A percentile compares a stretch with the other conserved stretches of the same genome.
phyloP scores from a whole-genome alignment of 208 protist genomes.

The Strigomonas galati region DNA sequence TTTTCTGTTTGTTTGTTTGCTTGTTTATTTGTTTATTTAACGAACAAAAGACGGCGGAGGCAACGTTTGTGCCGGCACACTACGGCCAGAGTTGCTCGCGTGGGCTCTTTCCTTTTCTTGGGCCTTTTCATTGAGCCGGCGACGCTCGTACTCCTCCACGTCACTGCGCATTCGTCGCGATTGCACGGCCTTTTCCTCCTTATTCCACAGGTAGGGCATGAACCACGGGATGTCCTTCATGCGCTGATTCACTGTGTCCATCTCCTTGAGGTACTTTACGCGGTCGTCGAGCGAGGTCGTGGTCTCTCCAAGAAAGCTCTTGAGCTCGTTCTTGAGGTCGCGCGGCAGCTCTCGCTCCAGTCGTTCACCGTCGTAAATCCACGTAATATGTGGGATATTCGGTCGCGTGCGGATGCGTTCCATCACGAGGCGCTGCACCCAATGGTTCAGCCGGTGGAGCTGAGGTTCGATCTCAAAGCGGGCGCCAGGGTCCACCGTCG shows the following conservation, averaged over 20 bases:
- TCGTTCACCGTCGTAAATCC: constrained; percentile 84
- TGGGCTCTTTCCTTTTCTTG: not conserved
- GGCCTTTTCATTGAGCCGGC: constrained; percentile 23
- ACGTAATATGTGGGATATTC: constrained; percentile 80
- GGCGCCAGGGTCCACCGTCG: constrained; percentile 79
- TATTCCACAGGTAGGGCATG: constrained; percentile 92
- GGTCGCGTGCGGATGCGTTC: constrained; percentile 73
- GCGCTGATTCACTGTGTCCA: constrained; percentile 88
- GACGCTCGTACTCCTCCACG: constrained; percentile 66
- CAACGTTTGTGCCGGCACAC: constrained; percentile 57
- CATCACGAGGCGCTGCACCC: constrained; percentile 82
- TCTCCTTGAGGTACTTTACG: constrained; percentile 88
- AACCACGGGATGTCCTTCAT: constrained; percentile 91
- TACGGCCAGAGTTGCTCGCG: constrained; percentile 29
- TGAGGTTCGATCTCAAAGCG: constrained; percentile 85
- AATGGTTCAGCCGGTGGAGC: constrained; percentile 81
- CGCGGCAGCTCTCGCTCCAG: constrained; percentile 79
- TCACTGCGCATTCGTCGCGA: constrained; percentile 72
- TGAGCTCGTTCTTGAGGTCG: constrained; percentile 61
- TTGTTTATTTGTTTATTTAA: constrained; percentile 15
- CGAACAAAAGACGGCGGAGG: constrained; percentile 78
- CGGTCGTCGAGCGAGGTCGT: constrained; percentile 67
- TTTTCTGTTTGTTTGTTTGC: not conserved
- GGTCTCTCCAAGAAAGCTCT: constrained; percentile 64
- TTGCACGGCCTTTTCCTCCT: constrained; percentile 80